These are phyloP conservation scores for Paramecium caudatum DNA, from an alignment of 73 alveolate species.

Conservation along the genomic window DNA sequence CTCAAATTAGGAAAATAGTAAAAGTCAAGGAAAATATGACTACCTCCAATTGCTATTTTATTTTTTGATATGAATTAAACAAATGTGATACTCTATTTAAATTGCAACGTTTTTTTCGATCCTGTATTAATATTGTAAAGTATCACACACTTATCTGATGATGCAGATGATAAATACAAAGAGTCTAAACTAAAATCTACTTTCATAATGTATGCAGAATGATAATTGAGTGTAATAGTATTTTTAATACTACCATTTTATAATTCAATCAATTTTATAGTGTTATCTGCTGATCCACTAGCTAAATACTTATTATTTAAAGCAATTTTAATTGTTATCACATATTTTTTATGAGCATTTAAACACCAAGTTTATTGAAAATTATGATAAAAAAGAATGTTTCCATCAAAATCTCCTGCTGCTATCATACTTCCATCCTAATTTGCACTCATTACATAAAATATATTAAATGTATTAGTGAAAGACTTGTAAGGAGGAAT, in stretches of 20 bases:
- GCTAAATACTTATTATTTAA: neutral
- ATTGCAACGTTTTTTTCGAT: neutral
- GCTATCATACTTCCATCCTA: neutral
- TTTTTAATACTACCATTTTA: neutral
- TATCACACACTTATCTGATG: neutral
- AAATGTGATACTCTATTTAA: too few species aligned
- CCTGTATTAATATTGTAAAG: neutral
- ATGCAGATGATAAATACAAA: neutral
- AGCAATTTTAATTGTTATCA: constrained; percentile 2
- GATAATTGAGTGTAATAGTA: neutral
- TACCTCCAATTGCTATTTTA: too few species aligned
- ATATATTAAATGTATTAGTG: too few species aligned
- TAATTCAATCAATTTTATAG: neutral
- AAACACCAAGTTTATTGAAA: neutral
- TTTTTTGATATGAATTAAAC: too few species aligned
- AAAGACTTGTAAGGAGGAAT: too few species aligned
- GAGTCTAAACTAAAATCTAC: neutral
- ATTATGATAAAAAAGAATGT: neutral
- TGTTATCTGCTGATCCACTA: constrained; percentile 37
- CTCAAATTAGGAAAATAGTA: too few species aligned
- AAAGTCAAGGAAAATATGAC: too few species aligned
- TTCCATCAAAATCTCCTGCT: constrained; percentile 43
- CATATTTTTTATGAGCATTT: neutral
- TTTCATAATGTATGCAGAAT: neutral
- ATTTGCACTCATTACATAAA: constrained; percentile 1